Conservation (phyloP, 441 rosid genomes). For the Erysimum cheiri region DNA sequence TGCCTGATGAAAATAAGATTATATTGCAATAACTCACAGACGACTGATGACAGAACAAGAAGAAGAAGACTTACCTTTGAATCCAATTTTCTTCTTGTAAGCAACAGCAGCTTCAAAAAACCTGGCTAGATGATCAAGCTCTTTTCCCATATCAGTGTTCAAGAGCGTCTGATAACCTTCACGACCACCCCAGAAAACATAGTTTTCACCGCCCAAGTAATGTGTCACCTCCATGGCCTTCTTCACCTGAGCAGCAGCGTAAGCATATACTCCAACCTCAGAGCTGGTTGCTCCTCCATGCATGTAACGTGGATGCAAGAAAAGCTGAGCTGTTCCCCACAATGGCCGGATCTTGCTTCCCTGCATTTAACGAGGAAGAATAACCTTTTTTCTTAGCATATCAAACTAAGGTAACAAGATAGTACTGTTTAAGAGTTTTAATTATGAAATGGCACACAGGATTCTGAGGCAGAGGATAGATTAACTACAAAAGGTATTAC, state of each 20-base stretch:
- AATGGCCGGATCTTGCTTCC: conserved; percentile 75
- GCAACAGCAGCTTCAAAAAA: conserved; percentile 89
- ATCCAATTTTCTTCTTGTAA: conserved; percentile 97
- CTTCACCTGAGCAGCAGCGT: conserved; percentile 98
- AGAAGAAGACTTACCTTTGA: conserved; percentile 59
- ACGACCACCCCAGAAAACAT: conserved; percentile 99
- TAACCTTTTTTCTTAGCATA: conserved; percentile 24
- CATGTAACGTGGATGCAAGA: conserved; percentile 96
- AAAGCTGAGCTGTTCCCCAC: conserved; percentile 98
- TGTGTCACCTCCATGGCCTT: conserved; percentile 97
- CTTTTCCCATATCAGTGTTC: conserved; percentile 97
- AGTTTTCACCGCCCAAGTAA: conserved; percentile 95
- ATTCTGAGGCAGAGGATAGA: background rate
- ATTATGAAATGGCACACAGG: background rate
- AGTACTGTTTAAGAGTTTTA: background rate
- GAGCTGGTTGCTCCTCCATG: conserved; percentile 99
- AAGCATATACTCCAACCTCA: conserved; percentile 86
- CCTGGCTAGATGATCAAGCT: conserved; percentile 88
- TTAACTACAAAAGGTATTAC: background rate
- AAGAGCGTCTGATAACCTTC: conserved; percentile 95
- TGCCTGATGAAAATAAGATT: conserved; percentile 54
- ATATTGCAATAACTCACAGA: background rate
- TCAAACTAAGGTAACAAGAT: background rate
- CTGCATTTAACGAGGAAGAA: conserved; percentile 43
- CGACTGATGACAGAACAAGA: background rate